phyloP scores from a whole-genome alignment of 2,329 filamentous ascomycete genomes.

The Colletotrichum abscissum region DNA sequence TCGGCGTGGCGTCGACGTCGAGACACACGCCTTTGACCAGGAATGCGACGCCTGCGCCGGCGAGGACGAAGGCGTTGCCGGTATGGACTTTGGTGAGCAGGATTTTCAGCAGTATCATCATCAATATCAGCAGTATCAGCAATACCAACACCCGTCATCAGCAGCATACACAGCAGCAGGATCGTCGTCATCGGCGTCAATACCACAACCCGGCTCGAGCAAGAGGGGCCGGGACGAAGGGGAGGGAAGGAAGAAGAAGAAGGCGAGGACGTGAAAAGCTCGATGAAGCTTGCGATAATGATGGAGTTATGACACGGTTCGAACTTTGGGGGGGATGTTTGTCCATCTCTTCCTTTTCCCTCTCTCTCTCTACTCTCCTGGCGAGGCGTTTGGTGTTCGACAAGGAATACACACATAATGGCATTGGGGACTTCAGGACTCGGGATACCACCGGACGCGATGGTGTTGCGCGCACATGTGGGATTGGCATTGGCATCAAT shows the following conservation, averaged over 20 bases:
- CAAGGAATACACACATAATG: neutral
- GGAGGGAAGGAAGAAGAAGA: slow-evolving; percentile 21
- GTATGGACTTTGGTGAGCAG: slow-evolving; percentile 47
- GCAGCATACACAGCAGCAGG: neutral
- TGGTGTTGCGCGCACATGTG: neutral
- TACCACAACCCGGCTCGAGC: neutral
- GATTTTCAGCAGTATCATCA: slow-evolving; percentile 1
- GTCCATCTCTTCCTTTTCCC: neutral
- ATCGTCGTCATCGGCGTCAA: neutral
- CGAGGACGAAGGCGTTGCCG: slow-evolving; percentile 55
- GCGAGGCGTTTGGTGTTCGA: slow-evolving; percentile 21
- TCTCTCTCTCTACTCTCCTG: neutral
- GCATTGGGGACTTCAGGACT: neutral
- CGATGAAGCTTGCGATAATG: neutral
- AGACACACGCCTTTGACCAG: slow-evolving; percentile 59
- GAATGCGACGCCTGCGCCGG: slow-evolving; percentile 58
- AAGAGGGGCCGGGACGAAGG: slow-evolving; percentile 21
- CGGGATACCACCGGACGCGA: neutral
- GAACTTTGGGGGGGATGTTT: neutral
- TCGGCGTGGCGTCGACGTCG: slow-evolving; percentile 50
- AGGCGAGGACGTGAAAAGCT: slow-evolving; percentile 22
- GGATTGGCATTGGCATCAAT: slow-evolving; percentile 8
- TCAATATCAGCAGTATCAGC: slow-evolving; percentile 8
- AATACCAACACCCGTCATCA: neutral
- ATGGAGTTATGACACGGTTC: neutral